Evolutionary conservation across 2,329 filamentous ascomycete genomes (phyloP), one percentile per base, ranked within the genome.

Genomic region (Colletotrichum sp.): DNA sequence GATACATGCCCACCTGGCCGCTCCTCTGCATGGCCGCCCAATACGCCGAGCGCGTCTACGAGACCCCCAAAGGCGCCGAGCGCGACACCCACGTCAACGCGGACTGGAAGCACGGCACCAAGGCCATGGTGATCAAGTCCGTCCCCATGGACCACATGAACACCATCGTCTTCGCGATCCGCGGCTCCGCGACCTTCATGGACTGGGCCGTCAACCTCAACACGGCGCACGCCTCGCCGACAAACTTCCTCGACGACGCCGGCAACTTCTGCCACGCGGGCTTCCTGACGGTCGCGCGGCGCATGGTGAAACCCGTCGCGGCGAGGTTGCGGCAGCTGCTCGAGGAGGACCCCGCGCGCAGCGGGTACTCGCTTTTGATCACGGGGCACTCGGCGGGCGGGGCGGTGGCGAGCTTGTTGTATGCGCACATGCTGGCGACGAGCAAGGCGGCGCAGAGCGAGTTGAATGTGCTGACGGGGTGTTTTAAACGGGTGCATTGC

Each of bases 381-480:
- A 98, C 96, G 0, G 96, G 96, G 0, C 96, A 98, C 81, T 95
- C 93, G 2, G 96, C 96, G 0, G 96, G 95, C 18, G 96, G 96
- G 4, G 96, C 96, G 0, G 93, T 98, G 1, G 95, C 95, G 0
- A 90, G 93, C 4, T 87, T 98, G 13, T 87, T 98, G 0, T 98
- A 95, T 84, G 90, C 91, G 43, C 96, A 98, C 83, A 96, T 98
- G 93, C 89, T 96, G 52, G 66, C 77, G 13, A 88, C 86, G 4
- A 90, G 88, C 2, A 84, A 83, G 14, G 83, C 83, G 3, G 87
- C 93, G 4, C 83, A 87, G 57, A 95, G 93, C 8, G 94, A 96
- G 81, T 90, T 98, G 59, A 95, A 90, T 76, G 83, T 87, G 36
- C 89, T 98, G 6, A 92, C 93, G 0, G 89, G 89, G 3, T 93